Conservation (phyloP, 495 filamentous ascomycete species). For the Bombardia bombarda region DNA sequence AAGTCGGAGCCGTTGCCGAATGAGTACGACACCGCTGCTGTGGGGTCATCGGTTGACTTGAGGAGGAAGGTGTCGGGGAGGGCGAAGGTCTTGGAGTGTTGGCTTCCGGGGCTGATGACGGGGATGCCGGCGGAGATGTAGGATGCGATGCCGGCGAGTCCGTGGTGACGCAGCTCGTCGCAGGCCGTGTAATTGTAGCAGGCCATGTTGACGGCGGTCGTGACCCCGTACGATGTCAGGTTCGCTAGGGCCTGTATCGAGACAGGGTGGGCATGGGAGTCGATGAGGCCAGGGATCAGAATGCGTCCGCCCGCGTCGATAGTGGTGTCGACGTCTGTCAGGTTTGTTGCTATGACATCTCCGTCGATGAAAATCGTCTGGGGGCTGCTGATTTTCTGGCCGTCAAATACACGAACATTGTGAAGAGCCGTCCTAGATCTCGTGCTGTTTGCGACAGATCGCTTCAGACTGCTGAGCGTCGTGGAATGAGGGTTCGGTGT, state of each 20-base stretch:
- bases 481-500: background rate
- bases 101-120: conserved; percentile 14
- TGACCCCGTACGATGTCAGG: conserved; percentile 27
- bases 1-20: conserved; percentile 31
- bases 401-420: background rate
- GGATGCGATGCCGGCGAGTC: conserved; percentile 15
- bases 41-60: conserved; percentile 17
- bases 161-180: conserved; percentile 13
- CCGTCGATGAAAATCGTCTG: background rate
- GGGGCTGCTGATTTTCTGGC: background rate
- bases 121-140: conserved; percentile 20
- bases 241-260: conserved; percentile 13
- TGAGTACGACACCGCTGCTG: conserved; percentile 23
- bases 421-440: background rate
- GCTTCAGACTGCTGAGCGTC: too few relatives aligned
- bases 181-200: conserved; percentile 23
- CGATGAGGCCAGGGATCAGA: conserved; percentile 31
- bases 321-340: background rate
- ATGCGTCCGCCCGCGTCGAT: conserved; percentile 23
- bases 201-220: conserved; percentile 27
- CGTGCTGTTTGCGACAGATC: background rate
- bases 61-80: conserved; percentile 12
- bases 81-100: conserved; percentile 13
- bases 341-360: background rate
- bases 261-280: conserved; percentile 22